Percentiles rank a stretch among this genome's conserved stretches.
phyloP scores from a whole-genome alignment of 352 stramenopile species.

The Porosira glacialis region DNA sequence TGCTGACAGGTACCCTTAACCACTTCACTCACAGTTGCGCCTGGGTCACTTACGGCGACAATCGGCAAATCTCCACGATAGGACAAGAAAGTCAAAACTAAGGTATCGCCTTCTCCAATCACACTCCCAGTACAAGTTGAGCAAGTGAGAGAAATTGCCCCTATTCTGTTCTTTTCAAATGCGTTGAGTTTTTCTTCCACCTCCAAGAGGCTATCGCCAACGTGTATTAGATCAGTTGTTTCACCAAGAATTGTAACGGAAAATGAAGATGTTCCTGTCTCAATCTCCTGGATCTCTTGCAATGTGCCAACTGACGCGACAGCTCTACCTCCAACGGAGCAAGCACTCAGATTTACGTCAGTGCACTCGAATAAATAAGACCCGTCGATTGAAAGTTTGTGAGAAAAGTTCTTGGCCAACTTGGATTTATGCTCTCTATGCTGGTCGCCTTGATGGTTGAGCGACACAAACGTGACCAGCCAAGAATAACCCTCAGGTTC shows the following conservation, averaged over 20 bases:
- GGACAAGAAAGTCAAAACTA: conserved; percentile 64
- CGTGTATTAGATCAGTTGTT: conserved; percentile 46
- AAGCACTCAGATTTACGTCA: conserved; percentile 36
- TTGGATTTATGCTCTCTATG: conserved; percentile 41
- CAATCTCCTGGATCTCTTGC: conserved; percentile 52
- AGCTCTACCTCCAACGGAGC: conserved; percentile 38
- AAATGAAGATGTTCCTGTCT: conserved; percentile 48
- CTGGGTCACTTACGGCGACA: conserved; percentile 44
- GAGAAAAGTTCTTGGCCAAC: conserved; percentile 39
- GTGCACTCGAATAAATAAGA: conserved; percentile 70
- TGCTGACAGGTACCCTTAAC: conserved; percentile 64
- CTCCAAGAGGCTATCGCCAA: conserved; percentile 32
- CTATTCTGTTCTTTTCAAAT: conserved; percentile 51
- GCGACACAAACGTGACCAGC: conserved; percentile 70
- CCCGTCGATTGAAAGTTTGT: conserved; percentile 73
- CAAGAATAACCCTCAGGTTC: conserved; percentile 71
- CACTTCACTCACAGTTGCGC: conserved; percentile 53
- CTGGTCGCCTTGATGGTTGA: conserved; percentile 55
- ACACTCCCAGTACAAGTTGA: conserved; percentile 48
- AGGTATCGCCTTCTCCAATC: conserved; percentile 38
- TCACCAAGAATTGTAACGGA: conserved; percentile 65
- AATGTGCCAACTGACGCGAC: conserved; percentile 40
- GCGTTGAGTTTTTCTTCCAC: conserved; percentile 46
- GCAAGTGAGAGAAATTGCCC: conserved; percentile 53
- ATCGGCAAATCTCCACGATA: conserved; percentile 68